phyloP scores from a whole-genome alignment of 2,329 filamentous ascomycete species.

The Akanthomyces muscarius region DNA sequence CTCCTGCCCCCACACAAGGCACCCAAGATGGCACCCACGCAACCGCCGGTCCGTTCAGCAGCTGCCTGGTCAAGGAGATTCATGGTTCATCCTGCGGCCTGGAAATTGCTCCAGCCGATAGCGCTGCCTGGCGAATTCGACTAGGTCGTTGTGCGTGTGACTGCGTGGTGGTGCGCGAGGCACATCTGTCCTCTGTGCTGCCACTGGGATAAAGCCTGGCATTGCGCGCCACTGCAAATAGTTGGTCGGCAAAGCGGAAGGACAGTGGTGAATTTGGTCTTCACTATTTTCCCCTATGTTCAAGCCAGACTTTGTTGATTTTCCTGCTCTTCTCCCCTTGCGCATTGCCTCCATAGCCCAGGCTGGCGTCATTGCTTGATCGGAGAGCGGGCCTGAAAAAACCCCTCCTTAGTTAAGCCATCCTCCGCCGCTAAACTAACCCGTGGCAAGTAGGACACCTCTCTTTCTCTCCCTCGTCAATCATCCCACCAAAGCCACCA shows the following conservation, averaged over 20 bases:
- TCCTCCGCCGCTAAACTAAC: constrained; percentile 25
- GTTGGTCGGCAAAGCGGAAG: neutral
- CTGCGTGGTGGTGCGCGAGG: neutral
- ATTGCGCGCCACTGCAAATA: neutral
- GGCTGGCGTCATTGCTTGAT: constrained; percentile 18
- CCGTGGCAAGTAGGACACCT: constrained; percentile 29
- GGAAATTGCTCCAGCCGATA: neutral
- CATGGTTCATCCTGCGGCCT: neutral
- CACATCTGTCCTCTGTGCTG: constrained; percentile 16
- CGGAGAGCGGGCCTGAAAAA: constrained; percentile 18
- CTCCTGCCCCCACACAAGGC: constrained; percentile 13
- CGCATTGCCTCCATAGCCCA: constrained; percentile 1
- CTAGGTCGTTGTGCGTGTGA: neutral
- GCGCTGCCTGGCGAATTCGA: neutral
- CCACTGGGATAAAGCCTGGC: constrained; percentile 8
- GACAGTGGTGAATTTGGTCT: neutral
- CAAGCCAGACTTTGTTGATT: neutral
- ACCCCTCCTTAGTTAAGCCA: constrained; percentile 19
- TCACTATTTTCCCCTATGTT: neutral
- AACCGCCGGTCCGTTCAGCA: neutral
- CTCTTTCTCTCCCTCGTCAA: constrained; percentile 22
- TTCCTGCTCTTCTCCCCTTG: constrained; percentile 5
- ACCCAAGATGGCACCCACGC: constrained; percentile 6
- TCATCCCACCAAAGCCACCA: constrained; percentile 26
- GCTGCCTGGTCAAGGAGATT: neutral